Base-by-base conservation (phyloP, 2,329 filamentous ascomycete genomes). In the Clarireedia sp. region DNA sequence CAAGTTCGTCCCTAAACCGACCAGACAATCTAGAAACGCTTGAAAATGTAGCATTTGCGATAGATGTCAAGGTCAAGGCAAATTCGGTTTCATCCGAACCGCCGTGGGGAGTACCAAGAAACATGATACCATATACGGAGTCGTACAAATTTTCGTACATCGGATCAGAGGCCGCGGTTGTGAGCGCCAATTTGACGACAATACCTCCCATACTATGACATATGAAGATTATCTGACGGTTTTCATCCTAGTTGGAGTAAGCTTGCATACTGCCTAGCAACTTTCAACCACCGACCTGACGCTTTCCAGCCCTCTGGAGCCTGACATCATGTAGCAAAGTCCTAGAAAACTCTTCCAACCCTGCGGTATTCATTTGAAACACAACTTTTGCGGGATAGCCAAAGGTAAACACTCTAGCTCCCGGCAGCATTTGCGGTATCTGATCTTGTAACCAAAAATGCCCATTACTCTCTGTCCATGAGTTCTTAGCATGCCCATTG, bases 81-180 rank as follows among this genome's bases (percentile, higher is more conserved):
- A 59, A 12, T 5, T 57, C 46, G 5, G 61, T 57, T 23, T 44
- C 21, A 3, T 70, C 61, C 1, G 69, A 67, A 0, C 69, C 70
- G 12, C 66, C 55, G 48, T 75, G 72, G 10, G 72, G 72, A 1
- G 71, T 73, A 0, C 65, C 71, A 0, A 74, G 59, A 40, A 74
- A 74, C 24, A 74, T 60, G 0, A 74, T 67, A 0, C 66, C 61
- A 2, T 51, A 53, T 3, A 72, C 58, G 2, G 66, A 58, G 0
- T 59, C 38, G 3, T 62, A 62, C 2, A 71, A 29, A 0, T 57
- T 21, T 2, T 52, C 14, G 48, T 65, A 72, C 1, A 59, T 58
- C 0, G 37, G n/a, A 0, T 59, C 48, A 9, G 54, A 6, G 6
- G 23, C 0, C 1, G 57, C 53, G 14, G 8, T 55, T 37, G 48